A percentile compares a stretch with the other conserved stretches of the same genome.
phyloP scores from a whole-genome alignment of 768 basidiomycete species.

The Coprinopsis strossmayeri region DNA sequence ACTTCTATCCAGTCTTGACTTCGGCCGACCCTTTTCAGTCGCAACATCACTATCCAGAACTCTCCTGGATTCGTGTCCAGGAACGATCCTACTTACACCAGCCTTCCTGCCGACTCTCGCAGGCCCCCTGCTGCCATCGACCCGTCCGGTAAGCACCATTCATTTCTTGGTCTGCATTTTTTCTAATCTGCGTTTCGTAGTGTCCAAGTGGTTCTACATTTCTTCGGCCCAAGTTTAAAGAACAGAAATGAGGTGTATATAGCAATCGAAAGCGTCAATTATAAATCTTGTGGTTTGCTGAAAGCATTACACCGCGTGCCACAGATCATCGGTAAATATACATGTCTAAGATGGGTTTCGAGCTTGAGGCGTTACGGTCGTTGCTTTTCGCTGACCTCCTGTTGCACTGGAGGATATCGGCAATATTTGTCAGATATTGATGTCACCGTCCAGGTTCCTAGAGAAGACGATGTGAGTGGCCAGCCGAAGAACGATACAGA shows the following conservation, averaged over 20 bases:
- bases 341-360: constrained; percentile 11
- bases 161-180: background rate
- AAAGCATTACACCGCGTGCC: background rate
- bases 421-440: constrained; percentile 89
- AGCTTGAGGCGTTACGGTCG: constrained; percentile 14
- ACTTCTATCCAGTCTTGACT: background rate
- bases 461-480: background rate
- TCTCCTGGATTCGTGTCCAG: constrained; percentile 64
- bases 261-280: background rate
- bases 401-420: constrained; percentile 73
- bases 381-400: constrained; percentile 38
- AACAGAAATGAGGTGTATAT: constrained; percentile 4
- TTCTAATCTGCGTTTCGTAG: constrained; percentile 28
- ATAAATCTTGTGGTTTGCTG: background rate
- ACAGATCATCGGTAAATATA: constrained; percentile 17
- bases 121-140: constrained; percentile 86
- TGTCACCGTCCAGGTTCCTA: constrained; percentile 89
- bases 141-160: constrained; percentile 64
- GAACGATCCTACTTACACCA: constrained; percentile 57
- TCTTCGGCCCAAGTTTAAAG: constrained; percentile 75
- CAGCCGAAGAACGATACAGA: background rate
- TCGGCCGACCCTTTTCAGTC: constrained; percentile 36
- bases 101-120: constrained; percentile 72
- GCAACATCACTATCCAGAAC: constrained; percentile 70
- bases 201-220: constrained; percentile 94